Conservation (phyloP, 495 filamentous ascomycete species). For the Hypoxylon crocopeplum region DNA sequence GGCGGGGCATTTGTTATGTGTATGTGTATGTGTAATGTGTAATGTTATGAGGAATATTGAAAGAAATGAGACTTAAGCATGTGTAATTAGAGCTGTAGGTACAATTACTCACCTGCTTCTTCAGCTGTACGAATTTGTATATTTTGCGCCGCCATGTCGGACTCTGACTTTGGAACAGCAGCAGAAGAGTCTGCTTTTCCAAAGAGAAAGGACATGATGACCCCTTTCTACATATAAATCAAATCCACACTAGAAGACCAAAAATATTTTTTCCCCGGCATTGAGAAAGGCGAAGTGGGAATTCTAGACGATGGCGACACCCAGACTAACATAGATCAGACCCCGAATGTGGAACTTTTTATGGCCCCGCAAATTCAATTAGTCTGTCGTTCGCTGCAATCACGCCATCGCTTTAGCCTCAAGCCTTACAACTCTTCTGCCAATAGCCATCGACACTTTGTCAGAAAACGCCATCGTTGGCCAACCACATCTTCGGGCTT, state of each 20-base stretch:
- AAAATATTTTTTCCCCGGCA: conserved; percentile 27
- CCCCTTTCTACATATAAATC: conserved; percentile 29
- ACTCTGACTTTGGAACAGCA: conserved; percentile 32
- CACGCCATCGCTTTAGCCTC: conserved; percentile 43
- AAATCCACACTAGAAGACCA: conserved; percentile 12
- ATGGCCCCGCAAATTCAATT: conserved; percentile 36
- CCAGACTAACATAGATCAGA: conserved; percentile 30
- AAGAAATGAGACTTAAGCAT: too few species aligned
- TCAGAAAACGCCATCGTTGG: conserved; percentile 41
- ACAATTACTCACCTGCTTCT: conserved; percentile 43
- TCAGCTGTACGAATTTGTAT: conserved; percentile 43
- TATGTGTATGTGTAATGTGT: too few species aligned
- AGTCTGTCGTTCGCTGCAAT: conserved; percentile 35
- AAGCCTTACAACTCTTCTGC: conserved; percentile 21
- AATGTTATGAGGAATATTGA: too few species aligned
- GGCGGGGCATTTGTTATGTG: conserved; percentile 23
- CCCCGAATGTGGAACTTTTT: conserved; percentile 35
- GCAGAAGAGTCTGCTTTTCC: conserved; percentile 43
- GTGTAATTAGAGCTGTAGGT: too few species aligned
- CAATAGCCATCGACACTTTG: conserved; percentile 39
- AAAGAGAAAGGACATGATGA: conserved; percentile 44
- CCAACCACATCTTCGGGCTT: conserved; percentile 31
- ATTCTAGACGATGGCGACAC: conserved; percentile 31
- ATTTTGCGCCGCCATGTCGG: conserved; percentile 40
- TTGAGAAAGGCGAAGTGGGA: conserved; percentile 27